Conservation (phyloP, 352 stramenopile species). For the Globisporangium emineosum region DNA sequence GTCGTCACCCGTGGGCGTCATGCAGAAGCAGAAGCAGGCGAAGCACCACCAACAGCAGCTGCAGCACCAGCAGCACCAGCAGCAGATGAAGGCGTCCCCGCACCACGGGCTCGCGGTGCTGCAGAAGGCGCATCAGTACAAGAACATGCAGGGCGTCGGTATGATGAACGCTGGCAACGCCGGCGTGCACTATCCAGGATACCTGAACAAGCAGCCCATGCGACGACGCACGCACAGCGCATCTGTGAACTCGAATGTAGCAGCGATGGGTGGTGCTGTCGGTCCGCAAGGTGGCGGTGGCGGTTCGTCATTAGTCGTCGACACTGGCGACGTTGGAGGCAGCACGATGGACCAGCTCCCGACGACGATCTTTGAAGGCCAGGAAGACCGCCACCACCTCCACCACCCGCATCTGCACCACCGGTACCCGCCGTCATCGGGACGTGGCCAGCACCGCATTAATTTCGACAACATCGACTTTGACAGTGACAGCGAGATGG, state of each 20-base stretch:
- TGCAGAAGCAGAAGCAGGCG: constrained; percentile 45
- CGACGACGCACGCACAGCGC: constrained; percentile 67
- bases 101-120: constrained; percentile 37
- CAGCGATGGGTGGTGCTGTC: constrained; percentile 8
- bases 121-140: constrained; percentile 48
- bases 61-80: constrained; percentile 19
- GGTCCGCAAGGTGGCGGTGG: constrained; percentile 18
- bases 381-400: constrained; percentile 24
- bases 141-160: constrained; percentile 28
- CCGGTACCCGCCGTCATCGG: constrained; percentile 32
- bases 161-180: constrained; percentile 16
- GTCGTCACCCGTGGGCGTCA: constrained; percentile 39
- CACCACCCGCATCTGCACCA: constrained; percentile 17
- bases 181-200: constrained; percentile 25
- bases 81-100: constrained; percentile 11
- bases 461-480: constrained; percentile 42
- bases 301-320: constrained; percentile 7
- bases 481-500: constrained; percentile 52
- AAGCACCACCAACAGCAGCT: constrained; percentile 36
- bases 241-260: constrained; percentile 26
- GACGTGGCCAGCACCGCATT: constrained; percentile 55
- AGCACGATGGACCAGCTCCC: constrained; percentile 38
- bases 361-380: constrained; percentile 50
- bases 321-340: constrained; percentile 2
- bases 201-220: constrained; percentile 77